Evolutionary conservation across 169 alveolate genomes (phyloP).

Genomic region (Eimeria necatrix): DNA sequence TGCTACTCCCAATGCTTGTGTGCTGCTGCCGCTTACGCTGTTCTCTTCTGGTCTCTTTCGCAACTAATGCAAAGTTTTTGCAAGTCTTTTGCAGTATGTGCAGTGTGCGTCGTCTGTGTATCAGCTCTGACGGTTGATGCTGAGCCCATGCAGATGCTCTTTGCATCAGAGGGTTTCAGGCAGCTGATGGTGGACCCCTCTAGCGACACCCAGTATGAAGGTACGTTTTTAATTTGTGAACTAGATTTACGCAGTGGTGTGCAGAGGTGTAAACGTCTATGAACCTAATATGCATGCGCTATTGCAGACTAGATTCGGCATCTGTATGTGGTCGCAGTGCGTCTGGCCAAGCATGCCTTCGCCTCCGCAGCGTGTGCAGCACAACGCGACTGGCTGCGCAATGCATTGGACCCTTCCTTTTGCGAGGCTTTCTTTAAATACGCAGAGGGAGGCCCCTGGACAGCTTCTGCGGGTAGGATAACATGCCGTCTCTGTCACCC

Average conservation of each 20-base stretch:
- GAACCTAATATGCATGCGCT: too few species aligned
- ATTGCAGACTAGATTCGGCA: neutral
- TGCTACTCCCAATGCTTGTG: neutral
- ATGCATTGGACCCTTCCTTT: slow-evolving; percentile 24
- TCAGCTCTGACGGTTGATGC: neutral
- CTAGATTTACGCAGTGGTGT: too few species aligned
- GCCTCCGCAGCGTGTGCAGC: slow-evolving; percentile 1
- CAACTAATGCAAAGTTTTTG: neutral
- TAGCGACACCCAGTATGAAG: slow-evolving; percentile 1
- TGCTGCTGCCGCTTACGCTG: neutral
- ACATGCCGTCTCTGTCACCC: neutral
- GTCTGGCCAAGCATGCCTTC: slow-evolving; percentile 29
- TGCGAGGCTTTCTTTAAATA: neutral
- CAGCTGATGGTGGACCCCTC: slow-evolving; percentile 27
- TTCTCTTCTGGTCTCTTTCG: neutral
- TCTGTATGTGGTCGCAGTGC: slow-evolving; percentile 6
- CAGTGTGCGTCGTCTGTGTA: neutral
- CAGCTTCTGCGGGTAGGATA: neutral
- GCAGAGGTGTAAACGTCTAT: too few species aligned
- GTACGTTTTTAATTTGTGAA: neutral
- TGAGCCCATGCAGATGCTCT: neutral
- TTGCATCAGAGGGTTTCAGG: slow-evolving; percentile 14
- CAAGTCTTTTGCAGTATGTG: neutral
- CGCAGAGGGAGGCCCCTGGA: slow-evolving; percentile 2
- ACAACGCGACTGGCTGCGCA: slow-evolving; percentile 25